Evolutionary conservation across 2,329 filamentous ascomycete species (phyloP).

Genomic region (Zasmidium angulare): DNA sequence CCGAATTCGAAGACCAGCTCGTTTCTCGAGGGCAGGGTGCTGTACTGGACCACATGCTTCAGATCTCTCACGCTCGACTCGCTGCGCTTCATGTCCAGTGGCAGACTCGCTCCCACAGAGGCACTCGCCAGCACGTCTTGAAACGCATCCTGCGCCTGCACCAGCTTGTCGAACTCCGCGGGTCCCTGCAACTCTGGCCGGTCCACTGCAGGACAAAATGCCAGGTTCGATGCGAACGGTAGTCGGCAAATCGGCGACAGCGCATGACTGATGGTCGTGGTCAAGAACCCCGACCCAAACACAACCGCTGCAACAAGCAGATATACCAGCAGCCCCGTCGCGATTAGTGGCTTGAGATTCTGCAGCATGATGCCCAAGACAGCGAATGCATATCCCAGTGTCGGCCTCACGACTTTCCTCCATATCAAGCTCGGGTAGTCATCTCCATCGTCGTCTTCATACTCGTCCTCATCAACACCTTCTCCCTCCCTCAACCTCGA

Average conservation of each 20-base stretch:
- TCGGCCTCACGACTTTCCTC: conserved; percentile 35
- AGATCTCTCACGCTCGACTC: conserved; percentile 74
- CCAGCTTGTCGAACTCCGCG: conserved; percentile 71
- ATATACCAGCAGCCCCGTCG: conserved; percentile 61
- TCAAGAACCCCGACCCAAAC: conserved; percentile 62
- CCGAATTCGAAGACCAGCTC: conserved; percentile 75
- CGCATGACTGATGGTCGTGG: conserved; percentile 59
- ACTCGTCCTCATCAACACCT: conserved; percentile 26
- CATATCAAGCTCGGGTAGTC: conserved; percentile 28
- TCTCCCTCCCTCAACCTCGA: conserved; percentile 17
- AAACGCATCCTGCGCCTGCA: conserved; percentile 72
- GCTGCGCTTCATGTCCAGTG: conserved; percentile 75
- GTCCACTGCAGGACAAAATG: conserved; percentile 55
- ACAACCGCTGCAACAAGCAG: conserved; percentile 60
- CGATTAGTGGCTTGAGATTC: conserved; percentile 64
- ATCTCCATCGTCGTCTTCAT: conserved; percentile 23
- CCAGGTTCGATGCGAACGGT: conserved; percentile 63
- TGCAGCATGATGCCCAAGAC: conserved; percentile 60
- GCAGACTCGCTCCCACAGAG: conserved; percentile 64
- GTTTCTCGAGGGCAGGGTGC: conserved; percentile 64
- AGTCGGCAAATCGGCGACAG: conserved; percentile 69
- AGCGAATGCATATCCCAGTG: conserved; percentile 53
- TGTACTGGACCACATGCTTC: conserved; percentile 69
- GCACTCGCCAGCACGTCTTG: conserved; percentile 71
- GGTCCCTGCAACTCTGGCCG: conserved; percentile 30